Conservation (phyloP, 345 rosid species). For the Aethionema arabicum region DNA sequence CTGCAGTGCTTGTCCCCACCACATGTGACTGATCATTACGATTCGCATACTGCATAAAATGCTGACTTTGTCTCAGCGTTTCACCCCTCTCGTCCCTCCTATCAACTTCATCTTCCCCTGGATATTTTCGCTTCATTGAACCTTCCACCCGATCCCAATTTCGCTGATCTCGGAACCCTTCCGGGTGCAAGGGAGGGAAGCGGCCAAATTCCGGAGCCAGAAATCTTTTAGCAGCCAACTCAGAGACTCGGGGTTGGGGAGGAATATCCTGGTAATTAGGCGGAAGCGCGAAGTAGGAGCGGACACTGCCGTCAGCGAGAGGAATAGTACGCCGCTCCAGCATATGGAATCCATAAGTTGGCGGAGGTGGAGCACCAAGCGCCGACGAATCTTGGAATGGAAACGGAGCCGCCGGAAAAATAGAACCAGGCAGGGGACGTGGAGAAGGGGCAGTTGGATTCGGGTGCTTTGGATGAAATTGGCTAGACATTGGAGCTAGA, state of each 20-base stretch:
- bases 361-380: slow-evolving; percentile 70
- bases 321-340: slow-evolving; percentile 79
- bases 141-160: slow-evolving; percentile 47
- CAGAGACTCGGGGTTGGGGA: slow-evolving; percentile 36
- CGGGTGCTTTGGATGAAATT: slow-evolving; percentile 38
- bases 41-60: slow-evolving; percentile 42
- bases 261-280: slow-evolving; percentile 78
- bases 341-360: slow-evolving; percentile 91
- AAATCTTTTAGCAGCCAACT: slow-evolving; percentile 31
- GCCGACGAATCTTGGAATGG: slow-evolving; percentile 56
- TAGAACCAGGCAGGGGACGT: slow-evolving; percentile 27
- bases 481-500: slow-evolving; percentile 32
- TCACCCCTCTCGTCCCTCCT: slow-evolving; percentile 43
- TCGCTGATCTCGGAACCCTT: slow-evolving; percentile 50
- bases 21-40: slow-evolving; percentile 36
- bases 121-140: slow-evolving; percentile 60
- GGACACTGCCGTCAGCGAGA: slow-evolving; percentile 88
- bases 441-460: slow-evolving; percentile 41
- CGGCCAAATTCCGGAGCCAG: slow-evolving; percentile 36
- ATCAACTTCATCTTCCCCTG: slow-evolving; percentile 50
- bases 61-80: slow-evolving; percentile 45
- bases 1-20: slow-evolving; percentile 46
- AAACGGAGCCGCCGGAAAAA: slow-evolving; percentile 31
- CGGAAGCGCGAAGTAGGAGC: slow-evolving; percentile 95
- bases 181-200: slow-evolving; percentile 43